Evolutionary conservation across 805 yeast species (phyloP).

Genomic region (Metschnikowia kunwiensis): DNA sequence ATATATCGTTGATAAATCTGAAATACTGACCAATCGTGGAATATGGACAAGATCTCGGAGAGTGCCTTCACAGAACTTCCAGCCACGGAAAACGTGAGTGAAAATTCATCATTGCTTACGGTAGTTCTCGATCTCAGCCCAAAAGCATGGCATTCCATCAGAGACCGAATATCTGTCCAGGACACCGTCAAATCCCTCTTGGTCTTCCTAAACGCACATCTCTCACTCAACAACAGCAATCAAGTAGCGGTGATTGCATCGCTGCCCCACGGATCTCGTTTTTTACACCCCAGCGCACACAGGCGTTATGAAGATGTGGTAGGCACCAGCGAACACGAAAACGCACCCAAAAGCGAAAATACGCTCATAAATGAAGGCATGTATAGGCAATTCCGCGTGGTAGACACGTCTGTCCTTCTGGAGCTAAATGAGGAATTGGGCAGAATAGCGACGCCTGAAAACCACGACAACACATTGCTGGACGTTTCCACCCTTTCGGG

Average conservation of each 20-base stretch:
- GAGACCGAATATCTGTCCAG: constrained; percentile 48
- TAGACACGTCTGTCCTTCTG: constrained; percentile 69
- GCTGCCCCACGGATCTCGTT: constrained; percentile 64
- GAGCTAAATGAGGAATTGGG: constrained; percentile 47
- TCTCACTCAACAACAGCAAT: constrained; percentile 81
- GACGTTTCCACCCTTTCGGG: constrained; percentile 52
- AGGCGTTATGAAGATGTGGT: constrained; percentile 13
- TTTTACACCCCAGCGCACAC: constrained; percentile 60
- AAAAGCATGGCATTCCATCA: constrained; percentile 53
- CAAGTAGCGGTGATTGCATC: constrained; percentile 78
- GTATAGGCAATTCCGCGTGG: constrained; percentile 79
- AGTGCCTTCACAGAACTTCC: constrained; percentile 44
- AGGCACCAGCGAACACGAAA: constrained; percentile 10
- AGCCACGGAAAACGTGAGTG: constrained; percentile 27
- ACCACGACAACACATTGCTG: constrained; percentile 13
- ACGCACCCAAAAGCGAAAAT: neutral
- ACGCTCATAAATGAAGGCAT: constrained; percentile 50
- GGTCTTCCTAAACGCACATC: constrained; percentile 82
- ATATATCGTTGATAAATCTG: no score
- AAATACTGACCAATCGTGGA: no score
- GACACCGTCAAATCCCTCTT: constrained; percentile 63
- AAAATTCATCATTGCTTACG: constrained; percentile 71
- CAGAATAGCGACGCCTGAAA: constrained; percentile 15
- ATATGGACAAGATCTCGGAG: constrained; percentile 74
- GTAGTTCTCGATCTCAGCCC: constrained; percentile 80